Evolutionary conservation across 768 basidiomycete genomes (phyloP).

Genomic region (Kwoniella bestiolae): DNA sequence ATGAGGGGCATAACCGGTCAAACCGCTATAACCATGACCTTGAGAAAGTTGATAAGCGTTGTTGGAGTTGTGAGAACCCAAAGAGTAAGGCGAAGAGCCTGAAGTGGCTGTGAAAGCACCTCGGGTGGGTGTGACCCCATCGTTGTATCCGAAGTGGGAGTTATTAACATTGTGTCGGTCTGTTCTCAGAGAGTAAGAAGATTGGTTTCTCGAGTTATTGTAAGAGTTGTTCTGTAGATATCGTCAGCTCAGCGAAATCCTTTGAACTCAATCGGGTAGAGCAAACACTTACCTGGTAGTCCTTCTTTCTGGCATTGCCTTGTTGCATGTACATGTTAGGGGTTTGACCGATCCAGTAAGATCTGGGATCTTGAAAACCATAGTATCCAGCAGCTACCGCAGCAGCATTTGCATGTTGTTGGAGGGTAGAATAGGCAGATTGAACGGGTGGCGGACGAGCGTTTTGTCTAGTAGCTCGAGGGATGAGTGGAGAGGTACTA

Average conservation of each 20-base stretch:
- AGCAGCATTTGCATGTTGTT: slow-evolving; percentile 13
- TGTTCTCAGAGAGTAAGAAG: not conserved
- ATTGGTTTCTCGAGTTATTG: slow-evolving; percentile 1
- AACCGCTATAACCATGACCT: not conserved
- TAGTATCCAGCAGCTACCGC: slow-evolving; percentile 15
- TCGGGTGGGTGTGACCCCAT: slow-evolving; percentile 1
- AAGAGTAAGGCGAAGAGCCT: not conserved
- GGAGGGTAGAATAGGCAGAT: slow-evolving; percentile 1
- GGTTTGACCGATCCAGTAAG: slow-evolving; percentile 12
- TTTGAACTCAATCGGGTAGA: not conserved
- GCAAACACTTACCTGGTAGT: slow-evolving; percentile 16
- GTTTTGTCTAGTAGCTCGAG: slow-evolving; percentile 1
- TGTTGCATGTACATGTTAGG: slow-evolving; percentile 5
- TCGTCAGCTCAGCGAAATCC: not conserved
- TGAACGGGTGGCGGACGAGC: slow-evolving; percentile 2
- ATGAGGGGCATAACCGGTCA: slow-evolving; percentile 5
- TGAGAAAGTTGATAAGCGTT: not conserved
- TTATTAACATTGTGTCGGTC: slow-evolving; percentile 7
- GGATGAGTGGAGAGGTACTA: not conserved
- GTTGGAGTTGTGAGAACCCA: not conserved
- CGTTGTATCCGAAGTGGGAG: slow-evolving; percentile 15
- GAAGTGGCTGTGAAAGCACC: not conserved
- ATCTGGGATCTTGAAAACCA: slow-evolving; percentile 11
- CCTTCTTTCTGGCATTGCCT: slow-evolving; percentile 13
- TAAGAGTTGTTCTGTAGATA: not conserved